Evolutionary conservation across 768 basidiomycete species (phyloP).

Genomic region (Kwoniella botswanensis): DNA sequence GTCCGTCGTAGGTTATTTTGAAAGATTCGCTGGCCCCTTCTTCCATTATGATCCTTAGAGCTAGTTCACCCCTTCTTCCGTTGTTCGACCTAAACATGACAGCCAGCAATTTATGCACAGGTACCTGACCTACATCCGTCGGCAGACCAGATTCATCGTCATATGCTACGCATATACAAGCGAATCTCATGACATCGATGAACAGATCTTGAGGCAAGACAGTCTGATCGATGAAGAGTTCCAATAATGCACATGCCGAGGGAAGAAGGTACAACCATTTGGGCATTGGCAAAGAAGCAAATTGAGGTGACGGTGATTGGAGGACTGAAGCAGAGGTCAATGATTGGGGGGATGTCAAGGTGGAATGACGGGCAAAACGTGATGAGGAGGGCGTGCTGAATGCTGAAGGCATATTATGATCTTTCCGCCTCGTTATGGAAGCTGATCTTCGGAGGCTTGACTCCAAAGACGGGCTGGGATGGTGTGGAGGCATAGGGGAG

Average conservation of each 20-base stretch:
- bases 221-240: conserved; percentile 32
- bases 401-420: conserved; percentile 4
- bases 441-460: conserved; percentile 9
- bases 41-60: conserved; percentile 40
- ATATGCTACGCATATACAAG: conserved; percentile 41
- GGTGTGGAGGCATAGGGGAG: conserved; percentile 22
- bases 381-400: conserved; percentile 27
- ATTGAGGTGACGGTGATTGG: conserved; percentile 24
- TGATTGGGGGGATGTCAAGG: conserved; percentile 27
- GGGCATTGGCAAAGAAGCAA: conserved; percentile 6
- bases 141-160: conserved; percentile 29
- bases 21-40: conserved; percentile 12
- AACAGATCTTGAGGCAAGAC: conserved; percentile 34
- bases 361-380: conserved; percentile 18
- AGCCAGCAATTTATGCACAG: conserved; percentile 29
- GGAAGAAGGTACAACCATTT: conserved; percentile 40
- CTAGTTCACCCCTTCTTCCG: conserved; percentile 42
- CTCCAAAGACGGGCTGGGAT: conserved; percentile 3
- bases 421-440: conserved; percentile 22
- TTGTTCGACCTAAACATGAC: conserved; percentile 35
- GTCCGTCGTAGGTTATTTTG: conserved; percentile 19
- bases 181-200: conserved; percentile 34
- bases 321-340: conserved; percentile 11
- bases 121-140: conserved; percentile 26
- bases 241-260: conserved; percentile 34